Evolutionary conservation across 345 rosid genomes (phyloP).

Genomic region (Isatis tinctoria): DNA sequence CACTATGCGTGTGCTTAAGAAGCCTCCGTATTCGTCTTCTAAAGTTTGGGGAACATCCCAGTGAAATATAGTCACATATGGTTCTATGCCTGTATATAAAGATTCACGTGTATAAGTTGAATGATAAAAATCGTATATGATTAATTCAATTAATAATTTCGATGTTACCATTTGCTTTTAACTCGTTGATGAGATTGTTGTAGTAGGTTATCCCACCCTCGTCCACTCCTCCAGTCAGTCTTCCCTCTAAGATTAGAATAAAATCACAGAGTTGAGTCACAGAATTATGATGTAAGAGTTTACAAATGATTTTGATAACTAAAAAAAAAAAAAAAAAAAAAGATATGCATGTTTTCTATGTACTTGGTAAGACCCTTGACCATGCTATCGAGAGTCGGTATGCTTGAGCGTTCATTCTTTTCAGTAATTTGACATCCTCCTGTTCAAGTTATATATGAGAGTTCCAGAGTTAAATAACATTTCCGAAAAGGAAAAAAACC

Average conservation of each 20-base stretch:
- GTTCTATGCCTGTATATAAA: constrained; percentile 30
- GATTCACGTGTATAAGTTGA: too few species aligned
- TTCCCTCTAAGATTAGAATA: constrained; percentile 34
- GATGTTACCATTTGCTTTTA: too few species aligned
- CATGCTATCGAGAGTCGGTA: constrained; percentile 28
- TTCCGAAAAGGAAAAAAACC: neutral
- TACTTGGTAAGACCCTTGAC: constrained; percentile 48
- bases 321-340: too few species aligned
- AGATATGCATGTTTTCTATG: too few species aligned
- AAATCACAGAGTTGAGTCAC: neutral
- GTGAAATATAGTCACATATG: constrained; percentile 33
- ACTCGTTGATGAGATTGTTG: too few species aligned
- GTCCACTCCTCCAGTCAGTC: constrained; percentile 38
- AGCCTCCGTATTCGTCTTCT: constrained; percentile 27
- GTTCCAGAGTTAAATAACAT: neutral
- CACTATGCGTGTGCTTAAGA: constrained; percentile 33
- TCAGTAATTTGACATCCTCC: constrained; percentile 4
- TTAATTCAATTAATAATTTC: too few species aligned
- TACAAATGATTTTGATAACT: too few species aligned
- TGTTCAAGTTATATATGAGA: constrained; percentile 29
- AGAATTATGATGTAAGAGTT: too few species aligned
- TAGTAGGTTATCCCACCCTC: too few species aligned
- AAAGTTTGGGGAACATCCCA: constrained; percentile 33
- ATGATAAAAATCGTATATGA: too few species aligned
- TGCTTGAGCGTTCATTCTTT: neutral